phyloP scores from a whole-genome alignment of 2,329 filamentous ascomycete species.

The Penicillium sp. region DNA sequence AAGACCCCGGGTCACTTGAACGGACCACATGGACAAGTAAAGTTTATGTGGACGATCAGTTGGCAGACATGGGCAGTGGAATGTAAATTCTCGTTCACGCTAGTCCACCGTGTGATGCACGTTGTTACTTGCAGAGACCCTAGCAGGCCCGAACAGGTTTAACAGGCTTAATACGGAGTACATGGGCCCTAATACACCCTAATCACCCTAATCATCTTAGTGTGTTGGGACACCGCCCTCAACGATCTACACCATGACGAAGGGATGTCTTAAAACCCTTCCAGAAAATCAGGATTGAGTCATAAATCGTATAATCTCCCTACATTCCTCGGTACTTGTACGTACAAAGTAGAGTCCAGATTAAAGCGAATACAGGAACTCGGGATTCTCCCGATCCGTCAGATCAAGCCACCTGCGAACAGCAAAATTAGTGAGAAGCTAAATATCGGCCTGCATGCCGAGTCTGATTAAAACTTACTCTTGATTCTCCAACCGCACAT shows the following conservation, averaged over 20 bases:
- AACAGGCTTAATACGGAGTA: no score
- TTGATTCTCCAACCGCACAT: conserved; percentile 65
- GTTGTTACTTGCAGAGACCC: not conserved
- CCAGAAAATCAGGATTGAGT: not conserved
- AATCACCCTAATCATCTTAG: not conserved
- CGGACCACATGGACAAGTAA: not conserved
- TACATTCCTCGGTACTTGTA: no score
- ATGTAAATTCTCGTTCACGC: no score
- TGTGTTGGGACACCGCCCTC: conserved; percentile 5
- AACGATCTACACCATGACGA: conserved; percentile 1
- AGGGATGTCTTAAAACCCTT: not conserved
- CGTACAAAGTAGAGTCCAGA: not conserved
- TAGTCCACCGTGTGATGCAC: not conserved
- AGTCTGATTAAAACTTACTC: conserved; percentile 50
- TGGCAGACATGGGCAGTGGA: not conserved
- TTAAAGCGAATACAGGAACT: conserved; percentile 61
- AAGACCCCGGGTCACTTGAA: not conserved
- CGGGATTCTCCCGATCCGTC: conserved; percentile 66
- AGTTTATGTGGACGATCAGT: not conserved
- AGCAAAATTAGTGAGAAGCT: conserved; percentile 2
- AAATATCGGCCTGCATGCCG: not conserved
- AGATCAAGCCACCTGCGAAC: conserved; percentile 57
- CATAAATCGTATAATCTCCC: not conserved
- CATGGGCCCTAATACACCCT: not conserved
- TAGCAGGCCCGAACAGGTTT: no score